Evolutionary conservation across 2,329 filamentous ascomycete species (phyloP), one percentile per base, ranked within the genome.

Genomic region (Colletotrichum aenigma): DNA sequence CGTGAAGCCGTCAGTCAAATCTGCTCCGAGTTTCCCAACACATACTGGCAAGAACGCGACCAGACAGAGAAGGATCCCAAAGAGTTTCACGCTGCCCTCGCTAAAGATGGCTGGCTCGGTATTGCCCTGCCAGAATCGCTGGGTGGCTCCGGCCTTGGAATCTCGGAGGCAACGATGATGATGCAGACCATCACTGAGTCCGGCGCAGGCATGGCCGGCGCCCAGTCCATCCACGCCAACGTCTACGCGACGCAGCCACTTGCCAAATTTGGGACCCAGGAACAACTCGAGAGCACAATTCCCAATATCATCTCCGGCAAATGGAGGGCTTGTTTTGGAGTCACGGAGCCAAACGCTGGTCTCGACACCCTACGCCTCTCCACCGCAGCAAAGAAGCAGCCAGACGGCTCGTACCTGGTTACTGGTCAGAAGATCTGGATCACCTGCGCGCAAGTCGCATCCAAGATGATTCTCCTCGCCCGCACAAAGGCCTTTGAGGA

Each of bases 351-450:
- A 0, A 93, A 96, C 77, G 93, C 94, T 0, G 95, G 95, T 0
- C 90, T 97, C 2, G 93, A 97, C 75, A 97, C 95, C 0, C 86
- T 96, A 13, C 91, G 92, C 56, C 86, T 97, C 5, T 89, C 88
- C 52, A 96, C 94, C 0, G 84, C 86, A 7, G 95, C 95, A 1
- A 88, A 83, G 34, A 90, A 88, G 78, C 80, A 83, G 48, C 71
- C 76, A 4, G 90, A 91, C 24, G 90, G 90, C 16, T 88, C 87
- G 6, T 97, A 96, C 81, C 87, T 85, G 2, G 88, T 97, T 13
- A 91, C 91, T 0, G 95, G 95, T 0, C 94, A 96, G 82, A 97
- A 97, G 85, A 96, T 96, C 70, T 97, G 95, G 95, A 97, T 97
- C 70, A 95, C 94, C 0, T 96, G 92, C 69, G 95, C 95, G 0